Percentiles rank a stretch among this genome's conserved stretches.
phyloP scores from a whole-genome alignment of 495 filamentous ascomycete species.

The Penicillium roqueforti region DNA sequence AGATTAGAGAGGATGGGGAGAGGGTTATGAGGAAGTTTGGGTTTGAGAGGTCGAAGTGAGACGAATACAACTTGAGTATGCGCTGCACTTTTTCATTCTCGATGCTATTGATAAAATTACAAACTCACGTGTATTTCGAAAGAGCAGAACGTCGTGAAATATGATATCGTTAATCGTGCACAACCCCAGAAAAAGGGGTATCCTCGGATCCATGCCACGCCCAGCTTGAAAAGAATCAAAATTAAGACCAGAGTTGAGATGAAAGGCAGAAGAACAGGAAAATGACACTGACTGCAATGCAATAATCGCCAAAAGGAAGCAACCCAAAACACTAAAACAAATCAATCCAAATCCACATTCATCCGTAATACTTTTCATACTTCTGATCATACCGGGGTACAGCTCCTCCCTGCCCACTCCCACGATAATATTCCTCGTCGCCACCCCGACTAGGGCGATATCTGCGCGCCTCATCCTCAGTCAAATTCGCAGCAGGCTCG shows the following conservation, averaged over 20 bases:
- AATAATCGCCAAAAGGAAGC: neutral
- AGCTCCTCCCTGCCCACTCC: conserved; percentile 26
- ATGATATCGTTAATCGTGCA: conserved; percentile 19
- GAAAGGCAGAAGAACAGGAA: neutral
- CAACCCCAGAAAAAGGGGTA: conserved; percentile 21
- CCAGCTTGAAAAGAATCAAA: conserved; percentile 8
- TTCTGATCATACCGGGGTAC: too few species aligned
- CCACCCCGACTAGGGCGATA: conserved; percentile 27
- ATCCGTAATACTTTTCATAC: conserved; percentile 32
- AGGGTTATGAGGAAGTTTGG: conserved; percentile 31
- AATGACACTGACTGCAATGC: neutral
- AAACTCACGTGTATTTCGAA: conserved; percentile 1
- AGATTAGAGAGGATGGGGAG: conserved; percentile 28
- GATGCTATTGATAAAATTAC: neutral
- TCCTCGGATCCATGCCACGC: conserved; percentile 25
- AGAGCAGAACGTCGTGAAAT: conserved; percentile 6
- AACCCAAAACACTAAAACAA: neutral
- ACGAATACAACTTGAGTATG: neutral
- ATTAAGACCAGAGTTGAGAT: neutral
- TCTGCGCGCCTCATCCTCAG: conserved; percentile 30
- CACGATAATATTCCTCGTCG: conserved; percentile 43
- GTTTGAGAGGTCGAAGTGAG: conserved; percentile 7
- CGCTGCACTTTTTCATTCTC: neutral
- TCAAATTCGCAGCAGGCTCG: conserved; percentile 17
- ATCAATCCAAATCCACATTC: conserved; percentile 4